These are phyloP conservation scores for Rhodotorula sphaerocarpa DNA, from an alignment of 768 basidiomycete species.

Conservation along the genomic window DNA sequence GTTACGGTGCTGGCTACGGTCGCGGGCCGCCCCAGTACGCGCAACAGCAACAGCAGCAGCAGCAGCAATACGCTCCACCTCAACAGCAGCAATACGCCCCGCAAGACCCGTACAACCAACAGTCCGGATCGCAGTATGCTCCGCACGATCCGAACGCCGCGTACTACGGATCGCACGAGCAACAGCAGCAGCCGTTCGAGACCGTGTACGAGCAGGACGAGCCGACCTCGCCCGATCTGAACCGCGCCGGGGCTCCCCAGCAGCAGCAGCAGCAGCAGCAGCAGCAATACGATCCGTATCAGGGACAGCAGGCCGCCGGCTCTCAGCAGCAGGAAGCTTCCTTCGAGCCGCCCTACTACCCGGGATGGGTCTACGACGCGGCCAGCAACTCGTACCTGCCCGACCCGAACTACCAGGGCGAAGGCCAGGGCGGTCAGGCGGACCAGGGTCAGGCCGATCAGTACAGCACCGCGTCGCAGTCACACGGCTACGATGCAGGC, in stretches of 20 bases:
- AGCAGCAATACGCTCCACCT: no score
- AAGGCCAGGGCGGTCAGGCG: background rate
- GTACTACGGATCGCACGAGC: background rate
- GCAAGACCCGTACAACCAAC: background rate
- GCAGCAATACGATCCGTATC: background rate
- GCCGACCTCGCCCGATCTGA: slow-evolving; percentile 20
- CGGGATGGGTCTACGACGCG: slow-evolving; percentile 31
- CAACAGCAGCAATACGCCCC: background rate
- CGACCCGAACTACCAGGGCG: slow-evolving; percentile 20
- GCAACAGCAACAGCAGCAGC: background rate
- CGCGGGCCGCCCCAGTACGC: background rate
- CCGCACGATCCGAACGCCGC: background rate
- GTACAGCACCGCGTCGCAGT: background rate
- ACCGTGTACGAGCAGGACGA: slow-evolving; percentile 32
- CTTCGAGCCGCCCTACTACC: slow-evolving; percentile 28
- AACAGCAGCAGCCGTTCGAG: background rate
- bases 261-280: background rate
- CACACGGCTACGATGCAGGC: background rate
- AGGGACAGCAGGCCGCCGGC: background rate
- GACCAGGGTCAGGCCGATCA: background rate
- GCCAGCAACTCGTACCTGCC: slow-evolving; percentile 27
- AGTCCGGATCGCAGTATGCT: background rate
- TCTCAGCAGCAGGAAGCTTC: background rate
- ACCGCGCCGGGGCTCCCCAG: slow-evolving; percentile 7
- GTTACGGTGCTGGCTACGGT: slow-evolving; percentile 5